phyloP scores from a whole-genome alignment of 2,329 filamentous ascomycete species.

The Ambrosiella beaveri region DNA sequence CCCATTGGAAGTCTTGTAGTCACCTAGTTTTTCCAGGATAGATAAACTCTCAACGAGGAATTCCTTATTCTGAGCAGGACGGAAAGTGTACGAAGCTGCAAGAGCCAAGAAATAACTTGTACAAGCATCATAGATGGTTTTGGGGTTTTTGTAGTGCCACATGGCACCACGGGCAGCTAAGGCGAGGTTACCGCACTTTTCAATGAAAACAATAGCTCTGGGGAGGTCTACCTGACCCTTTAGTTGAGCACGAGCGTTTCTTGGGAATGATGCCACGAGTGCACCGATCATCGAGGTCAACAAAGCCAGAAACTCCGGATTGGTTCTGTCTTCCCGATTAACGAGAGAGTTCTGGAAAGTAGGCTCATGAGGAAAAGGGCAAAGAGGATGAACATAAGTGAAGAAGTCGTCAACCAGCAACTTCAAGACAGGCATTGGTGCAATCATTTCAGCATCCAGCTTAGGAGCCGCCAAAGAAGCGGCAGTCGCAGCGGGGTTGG shows the following conservation, averaged over 20 bases:
- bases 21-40: conserved; percentile 21
- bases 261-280: conserved; percentile 60
- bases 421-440: conserved; percentile 49
- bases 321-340: conserved; percentile 47
- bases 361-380: conserved; percentile 63
- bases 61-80: conserved; percentile 48
- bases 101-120: conserved; percentile 63
- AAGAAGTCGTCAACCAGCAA: conserved; percentile 67
- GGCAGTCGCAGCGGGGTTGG: background rate
- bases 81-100: conserved; percentile 48
- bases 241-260: conserved; percentile 51
- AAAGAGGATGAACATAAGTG: conserved; percentile 62
- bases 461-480: background rate
- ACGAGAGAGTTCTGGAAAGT: conserved; percentile 55
- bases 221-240: conserved; percentile 51
- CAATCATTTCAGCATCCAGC: conserved; percentile 52
- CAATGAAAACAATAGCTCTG: conserved; percentile 50
- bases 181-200: conserved; percentile 53
- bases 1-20: conserved; percentile 21
- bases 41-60: conserved; percentile 60
- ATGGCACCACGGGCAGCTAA: conserved; percentile 45
- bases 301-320: conserved; percentile 50
- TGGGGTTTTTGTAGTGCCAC: conserved; percentile 29
- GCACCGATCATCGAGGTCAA: conserved; percentile 57
- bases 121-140: conserved; percentile 39